Conservation (phyloP, 1,139 yeast genomes). For the Saccharomycopsis phalli region DNA sequence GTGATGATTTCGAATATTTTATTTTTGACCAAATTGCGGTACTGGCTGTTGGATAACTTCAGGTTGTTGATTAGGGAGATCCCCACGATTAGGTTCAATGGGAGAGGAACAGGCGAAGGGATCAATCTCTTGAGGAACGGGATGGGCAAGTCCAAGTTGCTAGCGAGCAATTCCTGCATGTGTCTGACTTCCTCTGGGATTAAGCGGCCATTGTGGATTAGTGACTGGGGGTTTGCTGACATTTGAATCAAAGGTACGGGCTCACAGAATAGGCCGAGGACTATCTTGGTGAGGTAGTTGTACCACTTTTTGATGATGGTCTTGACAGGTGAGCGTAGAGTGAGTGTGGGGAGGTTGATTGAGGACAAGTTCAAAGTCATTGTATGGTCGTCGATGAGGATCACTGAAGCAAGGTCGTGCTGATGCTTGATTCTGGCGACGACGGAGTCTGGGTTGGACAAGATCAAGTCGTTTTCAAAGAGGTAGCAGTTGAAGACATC, state of each 20-base stretch:
- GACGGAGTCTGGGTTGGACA: constrained; percentile 31
- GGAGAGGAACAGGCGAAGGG: constrained; percentile 34
- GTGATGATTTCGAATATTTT: constrained; percentile 28
- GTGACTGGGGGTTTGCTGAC: constrained; percentile 44
- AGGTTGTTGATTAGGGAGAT: constrained; percentile 35
- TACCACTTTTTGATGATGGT: constrained; percentile 38
- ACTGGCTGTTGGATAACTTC: constrained; percentile 30
- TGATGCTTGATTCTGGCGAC: constrained; percentile 31
- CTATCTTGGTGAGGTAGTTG: constrained; percentile 25
- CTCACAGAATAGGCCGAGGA: no score
- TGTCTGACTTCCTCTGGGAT: constrained; percentile 36
- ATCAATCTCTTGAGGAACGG: constrained; percentile 31
- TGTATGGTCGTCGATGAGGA: constrained; percentile 26
- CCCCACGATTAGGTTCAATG: constrained; percentile 41
- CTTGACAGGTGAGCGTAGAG: constrained; percentile 30
- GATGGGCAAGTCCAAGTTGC: constrained; percentile 35
- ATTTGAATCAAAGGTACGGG: constrained; percentile 36
- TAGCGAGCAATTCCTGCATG: constrained; percentile 29
- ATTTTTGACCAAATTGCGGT: constrained; percentile 27
- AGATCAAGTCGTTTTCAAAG: constrained; percentile 31
- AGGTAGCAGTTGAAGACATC: constrained; percentile 32
- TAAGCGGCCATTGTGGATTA: constrained; percentile 24
- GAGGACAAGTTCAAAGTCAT: constrained; percentile 34
- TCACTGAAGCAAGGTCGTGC: constrained; percentile 31
- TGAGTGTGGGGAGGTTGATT: constrained; percentile 40